These are phyloP conservation scores for Musa balbisiana DNA, from an alignment of 202 grass and related monocot genomes.

Conservation along the genomic window DNA sequence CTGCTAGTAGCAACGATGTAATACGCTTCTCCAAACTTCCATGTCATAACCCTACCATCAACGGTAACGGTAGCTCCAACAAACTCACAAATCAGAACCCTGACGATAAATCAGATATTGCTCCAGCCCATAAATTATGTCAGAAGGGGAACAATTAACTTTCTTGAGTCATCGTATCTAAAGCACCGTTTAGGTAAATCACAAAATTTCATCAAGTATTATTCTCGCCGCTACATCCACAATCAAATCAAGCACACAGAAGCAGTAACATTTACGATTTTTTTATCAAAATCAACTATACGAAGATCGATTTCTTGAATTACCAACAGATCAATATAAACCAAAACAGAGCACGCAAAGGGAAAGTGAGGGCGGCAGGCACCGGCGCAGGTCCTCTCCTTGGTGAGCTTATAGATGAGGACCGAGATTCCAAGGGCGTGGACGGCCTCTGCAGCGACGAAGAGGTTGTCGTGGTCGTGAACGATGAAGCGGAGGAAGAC, in stretches of 20 bases:
- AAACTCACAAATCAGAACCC: too few species aligned
- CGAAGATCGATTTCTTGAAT: not conserved
- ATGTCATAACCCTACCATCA: too few species aligned
- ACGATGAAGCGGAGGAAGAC: constrained; percentile 97
- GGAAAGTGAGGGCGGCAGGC: constrained; percentile 5
- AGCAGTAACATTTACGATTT: not conserved
- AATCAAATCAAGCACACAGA: not conserved
- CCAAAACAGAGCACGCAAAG: not conserved
- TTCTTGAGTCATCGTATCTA: not conserved
- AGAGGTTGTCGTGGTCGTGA: constrained; percentile 97
- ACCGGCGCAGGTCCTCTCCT: constrained; percentile 96
- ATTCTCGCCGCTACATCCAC: not conserved
- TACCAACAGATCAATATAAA: not conserved
- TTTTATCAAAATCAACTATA: not conserved
- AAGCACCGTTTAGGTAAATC: not conserved
- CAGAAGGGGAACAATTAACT: not conserved
- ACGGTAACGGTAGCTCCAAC: too few species aligned
- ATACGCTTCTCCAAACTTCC: too few species aligned
- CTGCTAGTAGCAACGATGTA: too few species aligned
- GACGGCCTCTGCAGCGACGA: constrained; percentile 85
- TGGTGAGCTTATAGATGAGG: constrained; percentile 95
- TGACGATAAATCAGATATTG: not conserved
- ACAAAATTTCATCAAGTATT: too few species aligned
- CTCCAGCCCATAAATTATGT: not conserved
- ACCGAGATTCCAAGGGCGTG: constrained; percentile 84